Evolutionary conservation across 768 basidiomycete genomes (phyloP).

Genomic region (Lentinula raphanica): DNA sequence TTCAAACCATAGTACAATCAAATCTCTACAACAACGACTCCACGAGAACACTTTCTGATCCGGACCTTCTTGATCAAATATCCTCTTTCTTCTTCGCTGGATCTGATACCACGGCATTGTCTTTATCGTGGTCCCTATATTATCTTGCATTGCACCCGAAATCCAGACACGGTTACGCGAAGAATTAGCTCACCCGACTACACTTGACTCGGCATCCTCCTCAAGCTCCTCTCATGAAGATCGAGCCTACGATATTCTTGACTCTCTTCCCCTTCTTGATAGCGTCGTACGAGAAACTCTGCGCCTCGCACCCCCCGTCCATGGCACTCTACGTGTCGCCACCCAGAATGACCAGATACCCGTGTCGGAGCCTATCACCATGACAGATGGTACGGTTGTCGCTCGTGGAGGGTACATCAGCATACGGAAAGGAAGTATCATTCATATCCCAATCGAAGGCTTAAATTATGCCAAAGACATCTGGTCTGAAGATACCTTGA

Average conservation of each 20-base stretch:
- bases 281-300: slow-evolving; percentile 53
- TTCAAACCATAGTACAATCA: slow-evolving; percentile 46
- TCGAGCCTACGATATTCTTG: slow-evolving; percentile 23
- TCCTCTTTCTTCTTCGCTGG: slow-evolving; percentile 64
- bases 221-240: slow-evolving; percentile 7
- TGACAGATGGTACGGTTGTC: slow-evolving; percentile 33
- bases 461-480: slow-evolving; percentile 45
- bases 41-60: slow-evolving; percentile 47
- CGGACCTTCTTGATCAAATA: slow-evolving; percentile 58
- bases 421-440: slow-evolving; percentile 49
- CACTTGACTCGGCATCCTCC: slow-evolving; percentile 8
- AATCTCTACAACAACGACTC: slow-evolving; percentile 40
- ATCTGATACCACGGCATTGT: slow-evolving; percentile 53
- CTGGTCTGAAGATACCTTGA: slow-evolving; percentile 49
- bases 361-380: slow-evolving; percentile 37
- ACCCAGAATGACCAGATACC: slow-evolving; percentile 50
- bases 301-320: slow-evolving; percentile 51
- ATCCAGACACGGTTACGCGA: slow-evolving; percentile 52
- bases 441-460: slow-evolving; percentile 57
- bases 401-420: slow-evolving; percentile 31
- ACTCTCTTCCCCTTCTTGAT: slow-evolving; percentile 48
- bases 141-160: slow-evolving; percentile 46
- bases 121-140: slow-evolving; percentile 55
- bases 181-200: slow-evolving; percentile 30
- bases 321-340: slow-evolving; percentile 54